Percentiles rank a stretch among this genome's conserved stretches.
These are phyloP conservation scores for Hygrophoropsis aurantiaca DNA, from an alignment of 768 basidiomycete species.

Conservation along the genomic window DNA sequence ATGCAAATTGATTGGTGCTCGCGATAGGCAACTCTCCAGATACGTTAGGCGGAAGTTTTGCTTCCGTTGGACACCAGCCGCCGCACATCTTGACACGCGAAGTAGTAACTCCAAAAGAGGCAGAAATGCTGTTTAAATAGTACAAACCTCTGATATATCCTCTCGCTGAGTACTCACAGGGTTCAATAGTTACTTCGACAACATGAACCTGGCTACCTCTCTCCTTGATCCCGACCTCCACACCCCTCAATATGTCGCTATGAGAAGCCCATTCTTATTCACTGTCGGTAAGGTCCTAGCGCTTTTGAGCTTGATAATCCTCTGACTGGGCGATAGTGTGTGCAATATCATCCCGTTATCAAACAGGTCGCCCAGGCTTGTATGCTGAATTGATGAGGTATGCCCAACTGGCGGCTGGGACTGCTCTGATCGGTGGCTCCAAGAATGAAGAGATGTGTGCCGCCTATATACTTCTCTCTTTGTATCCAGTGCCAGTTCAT, in stretches of 20 bases:
- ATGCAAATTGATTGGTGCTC: no score
- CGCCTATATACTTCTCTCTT: constrained; percentile 76
- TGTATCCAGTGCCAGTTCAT: constrained; percentile 73
- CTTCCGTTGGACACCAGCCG: constrained; percentile 44
- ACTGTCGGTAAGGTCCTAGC: constrained; percentile 88
- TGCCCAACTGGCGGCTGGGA: constrained; percentile 75
- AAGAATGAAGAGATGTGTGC: constrained; percentile 85
- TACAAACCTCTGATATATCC: constrained; percentile 26
- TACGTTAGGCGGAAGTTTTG: constrained; percentile 37
- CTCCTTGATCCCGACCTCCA: constrained; percentile 82
- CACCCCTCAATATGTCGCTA: constrained; percentile 76
- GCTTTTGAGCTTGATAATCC: no score
- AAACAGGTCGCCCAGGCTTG: constrained; percentile 65
- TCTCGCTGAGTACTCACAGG: not conserved
- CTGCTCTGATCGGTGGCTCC: constrained; percentile 69
- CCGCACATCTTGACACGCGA: constrained; percentile 68
- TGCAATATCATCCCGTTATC: constrained; percentile 84
- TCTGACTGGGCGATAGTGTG: constrained; percentile 65
- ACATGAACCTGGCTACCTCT: constrained; percentile 78
- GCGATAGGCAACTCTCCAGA: constrained; percentile 41
- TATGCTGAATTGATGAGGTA: constrained; percentile 73
- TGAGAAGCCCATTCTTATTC: constrained; percentile 88
- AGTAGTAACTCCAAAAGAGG: constrained; percentile 63
- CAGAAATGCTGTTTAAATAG: constrained; percentile 74
- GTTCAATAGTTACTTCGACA: constrained; percentile 62